A percentile compares a stretch with the other conserved stretches of the same genome.
Evolutionary conservation across 768 basidiomycete species (phyloP).

Genomic region (Tricholoma terreum): DNA sequence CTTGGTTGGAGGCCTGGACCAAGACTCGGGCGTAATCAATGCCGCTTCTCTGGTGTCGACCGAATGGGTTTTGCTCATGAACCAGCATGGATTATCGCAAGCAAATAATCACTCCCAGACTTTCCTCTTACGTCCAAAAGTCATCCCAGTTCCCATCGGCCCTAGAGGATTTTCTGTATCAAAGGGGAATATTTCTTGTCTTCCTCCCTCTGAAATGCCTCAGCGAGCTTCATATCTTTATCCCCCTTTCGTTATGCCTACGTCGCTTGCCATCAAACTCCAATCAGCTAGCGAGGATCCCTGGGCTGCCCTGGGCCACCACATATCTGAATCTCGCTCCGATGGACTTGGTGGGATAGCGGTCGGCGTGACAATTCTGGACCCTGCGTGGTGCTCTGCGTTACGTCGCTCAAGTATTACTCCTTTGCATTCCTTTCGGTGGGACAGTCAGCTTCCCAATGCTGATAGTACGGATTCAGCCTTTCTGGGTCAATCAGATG

Average conservation of each 20-base stretch:
- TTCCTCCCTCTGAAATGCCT: slow-evolving; percentile 26
- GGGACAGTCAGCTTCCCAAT: slow-evolving; percentile 2
- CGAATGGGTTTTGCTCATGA: slow-evolving; percentile 52
- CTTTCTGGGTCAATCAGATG: neutral
- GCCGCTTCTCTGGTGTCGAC: slow-evolving; percentile 39
- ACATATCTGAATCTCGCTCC: slow-evolving; percentile 21
- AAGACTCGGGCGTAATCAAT: slow-evolving; percentile 28
- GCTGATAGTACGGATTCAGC: neutral
- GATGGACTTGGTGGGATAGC: slow-evolving; percentile 39
- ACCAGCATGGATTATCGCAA: slow-evolving; percentile 39
- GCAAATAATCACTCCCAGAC: slow-evolving; percentile 30
- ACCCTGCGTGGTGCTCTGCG: slow-evolving; percentile 5
- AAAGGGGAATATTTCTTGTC: slow-evolving; percentile 25
- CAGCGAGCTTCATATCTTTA: slow-evolving; percentile 48
- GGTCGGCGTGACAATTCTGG: slow-evolving; percentile 7
- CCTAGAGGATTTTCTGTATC: slow-evolving; percentile 32
- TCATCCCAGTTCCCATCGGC: slow-evolving; percentile 37
- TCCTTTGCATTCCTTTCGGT: neutral
- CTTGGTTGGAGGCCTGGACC: slow-evolving; percentile 22
- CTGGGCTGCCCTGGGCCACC: slow-evolving; percentile 27
- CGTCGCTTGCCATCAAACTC: slow-evolving; percentile 21
- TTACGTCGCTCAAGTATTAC: slow-evolving; percentile 4
- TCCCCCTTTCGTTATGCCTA: slow-evolving; percentile 58
- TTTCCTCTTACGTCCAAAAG: slow-evolving; percentile 42
- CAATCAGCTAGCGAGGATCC: slow-evolving; percentile 22